Evolutionary conservation across 2,329 filamentous ascomycete species (phyloP).

Genomic region (Hypoxylon sp.): DNA sequence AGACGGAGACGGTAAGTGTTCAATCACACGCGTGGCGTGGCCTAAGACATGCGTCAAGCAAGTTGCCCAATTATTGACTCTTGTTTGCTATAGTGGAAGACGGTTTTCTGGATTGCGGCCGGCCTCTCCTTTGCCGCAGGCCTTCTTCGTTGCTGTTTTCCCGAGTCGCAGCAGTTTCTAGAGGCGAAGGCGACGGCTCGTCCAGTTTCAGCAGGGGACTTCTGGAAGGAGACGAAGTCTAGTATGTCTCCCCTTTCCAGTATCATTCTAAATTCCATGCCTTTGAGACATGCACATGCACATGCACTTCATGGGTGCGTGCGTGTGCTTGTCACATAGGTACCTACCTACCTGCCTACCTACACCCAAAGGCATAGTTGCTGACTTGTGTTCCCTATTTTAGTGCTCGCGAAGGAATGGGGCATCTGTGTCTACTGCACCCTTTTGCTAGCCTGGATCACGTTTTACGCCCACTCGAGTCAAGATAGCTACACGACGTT

Average conservation of each 20-base stretch:
- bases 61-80: no score
- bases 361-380: no score
- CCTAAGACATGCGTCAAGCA: no score
- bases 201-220: conserved; percentile 58
- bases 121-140: conserved; percentile 75
- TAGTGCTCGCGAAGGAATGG: conserved; percentile 76
- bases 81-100: no score
- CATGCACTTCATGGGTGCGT: no score
- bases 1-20: conserved; percentile 62
- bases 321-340: no score
- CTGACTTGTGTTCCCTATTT: no score
- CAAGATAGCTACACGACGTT: conserved; percentile 87
- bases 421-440: conserved; percentile 79
- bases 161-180: conserved; percentile 78
- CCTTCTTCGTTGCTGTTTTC: conserved; percentile 71
- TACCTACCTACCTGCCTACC: no score
- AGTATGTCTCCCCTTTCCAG: no score
- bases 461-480: conserved; percentile 79
- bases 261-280: no score
- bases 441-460: conserved; percentile 81
- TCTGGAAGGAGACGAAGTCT: conserved; percentile 75
- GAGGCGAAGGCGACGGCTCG: conserved; percentile 71
- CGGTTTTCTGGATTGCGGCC: conserved; percentile 76
- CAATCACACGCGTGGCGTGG: no score
- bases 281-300: no score